phyloP scores from a whole-genome alignment of 1,139 yeast species.

The Scheffersomyces titani region DNA sequence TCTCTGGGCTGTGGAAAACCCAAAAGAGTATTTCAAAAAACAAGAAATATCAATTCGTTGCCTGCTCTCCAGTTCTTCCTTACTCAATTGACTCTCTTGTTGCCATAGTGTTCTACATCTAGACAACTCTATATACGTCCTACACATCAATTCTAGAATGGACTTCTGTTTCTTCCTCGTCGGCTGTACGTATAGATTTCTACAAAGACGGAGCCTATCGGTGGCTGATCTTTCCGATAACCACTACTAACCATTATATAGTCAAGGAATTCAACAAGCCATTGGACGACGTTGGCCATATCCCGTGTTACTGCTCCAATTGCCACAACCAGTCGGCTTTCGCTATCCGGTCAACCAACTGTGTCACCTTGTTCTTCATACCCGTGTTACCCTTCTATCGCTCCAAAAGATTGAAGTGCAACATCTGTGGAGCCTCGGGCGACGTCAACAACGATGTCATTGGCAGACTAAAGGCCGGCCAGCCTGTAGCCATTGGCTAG shows the following conservation, averaged over 20 bases:
- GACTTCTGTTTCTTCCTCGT: constrained; percentile 7
- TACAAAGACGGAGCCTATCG: not conserved
- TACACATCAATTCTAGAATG: not conserved
- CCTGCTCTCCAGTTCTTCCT: not conserved
- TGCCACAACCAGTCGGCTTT: constrained; percentile 50
- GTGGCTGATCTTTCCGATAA: not conserved
- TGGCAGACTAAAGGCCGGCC: constrained; percentile 37
- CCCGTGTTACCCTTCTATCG: constrained; percentile 47
- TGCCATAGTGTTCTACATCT: not conserved
- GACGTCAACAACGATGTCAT: constrained; percentile 32
- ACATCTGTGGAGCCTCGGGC: constrained; percentile 48
- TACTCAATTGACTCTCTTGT: not conserved
- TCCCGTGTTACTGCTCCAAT: constrained; percentile 19
- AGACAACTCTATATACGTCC: not conserved
- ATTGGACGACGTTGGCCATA: constrained; percentile 14
- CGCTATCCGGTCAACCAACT: constrained; percentile 42
- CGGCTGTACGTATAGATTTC: constrained; percentile 6
- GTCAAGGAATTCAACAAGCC: constrained; percentile 19
- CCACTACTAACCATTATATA: constrained; percentile 7
- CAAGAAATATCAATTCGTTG: not conserved
- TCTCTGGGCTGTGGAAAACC: not conserved
- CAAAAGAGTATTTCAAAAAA: not conserved
- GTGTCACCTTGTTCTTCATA: constrained; percentile 47
- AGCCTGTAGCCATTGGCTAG: constrained; percentile 40
- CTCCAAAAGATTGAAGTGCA: constrained; percentile 39